Conservation (phyloP, 2,329 filamentous ascomycete species). For the Botrytis deweyae region DNA sequence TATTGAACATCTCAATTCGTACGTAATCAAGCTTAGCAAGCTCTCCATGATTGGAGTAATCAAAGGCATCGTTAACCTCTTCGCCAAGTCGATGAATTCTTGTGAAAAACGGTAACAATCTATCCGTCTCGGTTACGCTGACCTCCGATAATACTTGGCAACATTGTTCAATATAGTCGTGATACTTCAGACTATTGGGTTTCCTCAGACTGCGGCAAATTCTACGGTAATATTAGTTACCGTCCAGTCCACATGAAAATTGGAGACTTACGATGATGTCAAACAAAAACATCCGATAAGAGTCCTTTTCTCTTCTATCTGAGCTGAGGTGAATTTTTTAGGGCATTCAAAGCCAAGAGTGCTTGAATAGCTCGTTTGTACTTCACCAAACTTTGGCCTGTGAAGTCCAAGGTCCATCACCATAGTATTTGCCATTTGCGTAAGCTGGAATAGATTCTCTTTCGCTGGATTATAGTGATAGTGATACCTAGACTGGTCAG, state of each 20-base stretch:
- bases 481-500: constrained; percentile 34
- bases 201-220: constrained; percentile 34
- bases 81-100: constrained; percentile 34
- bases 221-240: constrained; percentile 20
- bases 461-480: constrained; percentile 36
- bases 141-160: constrained; percentile 28
- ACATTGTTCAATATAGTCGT: constrained; percentile 33
- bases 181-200: constrained; percentile 32
- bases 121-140: constrained; percentile 30
- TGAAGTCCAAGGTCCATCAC: constrained; percentile 37
- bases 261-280: constrained; percentile 30
- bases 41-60: constrained; percentile 29
- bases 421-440: constrained; percentile 38
- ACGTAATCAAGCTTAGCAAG: constrained; percentile 29
- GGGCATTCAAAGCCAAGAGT: constrained; percentile 9
- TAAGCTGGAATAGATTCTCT: constrained; percentile 40
- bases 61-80: constrained; percentile 35
- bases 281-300: constrained; percentile 36
- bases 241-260: too few species aligned
- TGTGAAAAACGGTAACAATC: constrained; percentile 33
- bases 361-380: background rate
- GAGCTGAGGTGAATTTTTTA: background rate
- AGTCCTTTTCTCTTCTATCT: constrained; percentile 32
- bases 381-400: constrained; percentile 5
- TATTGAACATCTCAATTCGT: constrained; percentile 33